These are phyloP conservation scores for Simplicillium aogashimaense DNA, from an alignment of 2,329 filamentous ascomycete genomes.

Conservation along the genomic window DNA sequence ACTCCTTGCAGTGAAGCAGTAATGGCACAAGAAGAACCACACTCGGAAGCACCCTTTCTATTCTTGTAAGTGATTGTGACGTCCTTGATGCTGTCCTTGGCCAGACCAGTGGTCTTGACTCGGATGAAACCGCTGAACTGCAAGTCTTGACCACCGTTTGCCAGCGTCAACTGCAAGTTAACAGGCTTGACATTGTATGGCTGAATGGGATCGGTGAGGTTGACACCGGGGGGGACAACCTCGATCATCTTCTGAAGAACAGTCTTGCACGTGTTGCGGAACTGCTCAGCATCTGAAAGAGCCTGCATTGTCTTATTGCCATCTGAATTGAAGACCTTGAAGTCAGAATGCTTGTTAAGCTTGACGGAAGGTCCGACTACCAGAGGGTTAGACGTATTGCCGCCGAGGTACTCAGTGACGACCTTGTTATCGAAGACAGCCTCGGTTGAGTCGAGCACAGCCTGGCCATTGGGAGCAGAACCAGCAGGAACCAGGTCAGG, in stretches of 20 bases:
- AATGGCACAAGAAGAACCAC: constrained; percentile 33
- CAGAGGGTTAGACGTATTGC: constrained; percentile 43
- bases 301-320: constrained; percentile 42
- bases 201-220: constrained; percentile 38
- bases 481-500: constrained; percentile 39
- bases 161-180: constrained; percentile 43
- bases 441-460: constrained; percentile 35
- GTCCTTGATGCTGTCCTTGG: constrained; percentile 29
- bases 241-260: constrained; percentile 53
- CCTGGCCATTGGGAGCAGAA: constrained; percentile 30
- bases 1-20: constrained; percentile 34
- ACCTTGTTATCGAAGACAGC: constrained; percentile 45
- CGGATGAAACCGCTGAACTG: constrained; percentile 45
- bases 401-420: constrained; percentile 45
- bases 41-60: constrained; percentile 36
- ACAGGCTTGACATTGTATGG: constrained; percentile 53
- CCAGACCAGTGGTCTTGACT: constrained; percentile 40
- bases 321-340: constrained; percentile 45
- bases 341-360: constrained; percentile 40
- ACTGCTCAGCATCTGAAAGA: constrained; percentile 32
- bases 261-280: constrained; percentile 35
- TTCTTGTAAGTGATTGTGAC: constrained; percentile 47
- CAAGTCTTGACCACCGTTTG: constrained; percentile 35
- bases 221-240: constrained; percentile 40
- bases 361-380: constrained; percentile 38